These are phyloP conservation scores for Blepharisma undulans DNA, from an alignment of 169 alveolate genomes.

Conservation along the genomic window DNA sequence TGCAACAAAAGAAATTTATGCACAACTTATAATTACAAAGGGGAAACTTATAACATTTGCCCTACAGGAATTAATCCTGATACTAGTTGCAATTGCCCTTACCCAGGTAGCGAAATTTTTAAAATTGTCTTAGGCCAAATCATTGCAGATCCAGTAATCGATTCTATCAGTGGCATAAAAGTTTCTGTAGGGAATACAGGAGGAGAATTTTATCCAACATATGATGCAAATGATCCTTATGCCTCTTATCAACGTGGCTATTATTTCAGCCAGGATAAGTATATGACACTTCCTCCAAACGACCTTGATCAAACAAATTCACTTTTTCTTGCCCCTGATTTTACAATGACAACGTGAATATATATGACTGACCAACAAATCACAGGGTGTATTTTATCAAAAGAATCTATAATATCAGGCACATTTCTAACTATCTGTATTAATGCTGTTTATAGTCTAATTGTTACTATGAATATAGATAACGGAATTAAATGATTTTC, in stretches of 20 bases:
- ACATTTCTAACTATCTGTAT: background rate
- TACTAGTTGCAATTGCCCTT: background rate
- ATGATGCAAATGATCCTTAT: background rate
- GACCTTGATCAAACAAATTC: background rate
- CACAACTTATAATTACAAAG: background rate
- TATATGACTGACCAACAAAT: background rate
- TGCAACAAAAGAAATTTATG: background rate
- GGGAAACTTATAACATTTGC: background rate
- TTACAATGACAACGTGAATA: background rate
- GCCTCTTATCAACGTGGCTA: background rate
- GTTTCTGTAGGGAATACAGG: background rate
- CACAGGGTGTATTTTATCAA: background rate
- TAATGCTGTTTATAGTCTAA: too few relatives aligned
- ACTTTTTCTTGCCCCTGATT: background rate
- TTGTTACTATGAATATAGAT: too few relatives aligned
- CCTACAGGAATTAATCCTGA: too few relatives aligned
- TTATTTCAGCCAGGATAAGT: background rate
- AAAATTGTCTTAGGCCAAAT: too few relatives aligned
- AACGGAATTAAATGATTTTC: background rate
- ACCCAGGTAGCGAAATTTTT: background rate
- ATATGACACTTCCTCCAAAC: constrained; percentile 5
- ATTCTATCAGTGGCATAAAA: background rate
- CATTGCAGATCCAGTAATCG: background rate
- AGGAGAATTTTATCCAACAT: background rate
- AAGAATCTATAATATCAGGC: too few relatives aligned